phyloP scores from a whole-genome alignment of 176 grass and related monocot genomes.

The Oryza australiensis region DNA sequence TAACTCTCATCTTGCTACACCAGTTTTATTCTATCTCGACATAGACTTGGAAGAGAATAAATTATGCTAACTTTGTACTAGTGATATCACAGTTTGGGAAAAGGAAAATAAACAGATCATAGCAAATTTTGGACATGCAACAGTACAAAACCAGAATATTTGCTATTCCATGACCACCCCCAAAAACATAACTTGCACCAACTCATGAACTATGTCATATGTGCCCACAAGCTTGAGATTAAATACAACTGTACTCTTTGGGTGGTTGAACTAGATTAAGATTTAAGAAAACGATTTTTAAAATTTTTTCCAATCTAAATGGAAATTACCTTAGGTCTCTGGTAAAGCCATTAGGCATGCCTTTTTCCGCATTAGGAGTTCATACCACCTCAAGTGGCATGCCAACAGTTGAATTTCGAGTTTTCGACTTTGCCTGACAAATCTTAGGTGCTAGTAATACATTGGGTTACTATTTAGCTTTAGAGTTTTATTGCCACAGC shows the following conservation, averaged over 20 bases:
- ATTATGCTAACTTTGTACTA: no score
- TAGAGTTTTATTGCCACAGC: neutral
- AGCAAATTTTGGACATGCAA: no score
- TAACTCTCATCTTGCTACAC: no score
- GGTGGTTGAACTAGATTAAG: neutral
- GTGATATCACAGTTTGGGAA: no score
- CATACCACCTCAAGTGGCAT: neutral
- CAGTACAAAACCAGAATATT: no score
- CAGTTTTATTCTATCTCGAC: no score
- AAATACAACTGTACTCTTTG: neutral
- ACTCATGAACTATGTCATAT: neutral
- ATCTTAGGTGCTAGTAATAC: conserved; percentile 3
- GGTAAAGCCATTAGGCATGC: neutral
- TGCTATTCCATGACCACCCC: no score
- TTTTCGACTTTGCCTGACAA: neutral
- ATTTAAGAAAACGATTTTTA: neutral
- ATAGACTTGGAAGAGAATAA: no score
- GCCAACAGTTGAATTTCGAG: neutral
- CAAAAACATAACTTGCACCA: no score
- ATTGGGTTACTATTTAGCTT: neutral
- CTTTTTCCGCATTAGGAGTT: conserved; percentile 4
- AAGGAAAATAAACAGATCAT: no score
- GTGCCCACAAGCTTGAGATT: neutral
- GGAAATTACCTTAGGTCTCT: neutral
- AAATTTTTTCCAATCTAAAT: neutral